Evolutionary conservation across 169 alveolate genomes (phyloP), one percentile per base, ranked within the genome.

Genomic region (Plasmodium gonderi): DNA sequence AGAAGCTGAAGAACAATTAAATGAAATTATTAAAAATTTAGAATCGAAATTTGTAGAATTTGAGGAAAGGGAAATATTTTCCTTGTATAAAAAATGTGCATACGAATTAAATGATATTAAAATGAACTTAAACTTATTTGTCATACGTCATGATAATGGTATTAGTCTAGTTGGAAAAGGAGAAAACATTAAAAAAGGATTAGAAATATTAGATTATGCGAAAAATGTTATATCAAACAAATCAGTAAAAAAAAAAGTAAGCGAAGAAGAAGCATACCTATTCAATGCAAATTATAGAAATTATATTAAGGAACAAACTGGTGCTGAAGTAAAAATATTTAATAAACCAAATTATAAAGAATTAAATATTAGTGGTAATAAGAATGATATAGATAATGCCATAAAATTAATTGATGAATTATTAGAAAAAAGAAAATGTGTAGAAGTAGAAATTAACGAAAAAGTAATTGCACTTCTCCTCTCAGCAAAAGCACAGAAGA

Each of bases 291-390:
- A 85, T 64, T 85, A 49, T 26, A 72, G 92, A 38, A 76, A 49
- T 23, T 75, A 85, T 4, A 85, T 85, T 2, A 85, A 85, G 31
- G 33, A 80, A 74, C 49, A 85, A 51, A 85, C 92, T 2, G 92
- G 92, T 2, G 92, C 92, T 5, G 92, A 85, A 11, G 92, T 85
- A 33, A 85, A 85, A 75, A 85, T 85, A 74, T 85, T 74, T 31
- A 85, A 85, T 33, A 85, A 85, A 74, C 20, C 45, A 17, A 75
- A 85, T 47, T 76, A 85, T 40, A 85, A 85, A 51, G 92, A 85
- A 85, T 74, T 85, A 85, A 85, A 85, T 44, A 85, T 85, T 29
- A 85, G 87, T 85, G 92, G 92, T 6, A 85, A 85, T 74, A 85
- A 85, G 45, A 85, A 33, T n/a, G 79, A 85, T 75, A 85, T 85